A percentile compares a stretch with the other conserved stretches of the same genome.
Conservation (phyloP, 768 basidiomycete species). For the Mycena capillaripes region DNA sequence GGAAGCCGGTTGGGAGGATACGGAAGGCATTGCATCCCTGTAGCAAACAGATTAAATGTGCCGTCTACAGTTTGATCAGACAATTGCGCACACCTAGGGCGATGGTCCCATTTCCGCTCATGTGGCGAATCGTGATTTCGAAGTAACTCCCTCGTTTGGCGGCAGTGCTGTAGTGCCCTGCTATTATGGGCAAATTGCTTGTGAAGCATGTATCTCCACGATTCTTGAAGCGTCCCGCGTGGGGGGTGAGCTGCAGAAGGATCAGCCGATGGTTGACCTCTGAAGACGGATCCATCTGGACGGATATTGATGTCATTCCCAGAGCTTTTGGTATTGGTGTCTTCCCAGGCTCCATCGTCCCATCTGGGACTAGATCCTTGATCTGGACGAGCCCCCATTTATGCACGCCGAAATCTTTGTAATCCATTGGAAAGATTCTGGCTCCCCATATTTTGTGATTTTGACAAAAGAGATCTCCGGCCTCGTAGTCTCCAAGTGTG, state of each 20-base stretch:
- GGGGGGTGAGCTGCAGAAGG: not conserved
- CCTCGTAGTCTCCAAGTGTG: slow-evolving; percentile 15
- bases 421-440: slow-evolving; percentile 2
- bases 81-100: slow-evolving; percentile 9
- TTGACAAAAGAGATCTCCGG: slow-evolving; percentile 14
- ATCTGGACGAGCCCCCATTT: slow-evolving; percentile 27
- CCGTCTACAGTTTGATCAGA: not conserved
- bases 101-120: not conserved
- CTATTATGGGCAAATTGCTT: slow-evolving; percentile 32
- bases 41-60: not conserved
- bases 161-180: slow-evolving; percentile 16
- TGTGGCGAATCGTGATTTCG: slow-evolving; percentile 21
- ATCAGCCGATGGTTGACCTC: not conserved
- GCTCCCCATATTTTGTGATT: slow-evolving; percentile 9
- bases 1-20: slow-evolving; percentile 32
- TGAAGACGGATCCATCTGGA: not conserved
- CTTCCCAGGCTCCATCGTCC: no score
- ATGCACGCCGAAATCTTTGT: not conserved
- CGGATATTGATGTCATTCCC: not conserved
- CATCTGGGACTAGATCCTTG: not conserved
- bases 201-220: slow-evolving; percentile 30
- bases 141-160: slow-evolving; percentile 26
- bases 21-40: slow-evolving; percentile 37
- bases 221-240: slow-evolving; percentile 8
- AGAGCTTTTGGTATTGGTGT: not conserved